A percentile compares a stretch with the other conserved stretches of the same genome.
Conservation (phyloP, 129 eudicot genomes). For the Chrysanthemum seticuspe region DNA sequence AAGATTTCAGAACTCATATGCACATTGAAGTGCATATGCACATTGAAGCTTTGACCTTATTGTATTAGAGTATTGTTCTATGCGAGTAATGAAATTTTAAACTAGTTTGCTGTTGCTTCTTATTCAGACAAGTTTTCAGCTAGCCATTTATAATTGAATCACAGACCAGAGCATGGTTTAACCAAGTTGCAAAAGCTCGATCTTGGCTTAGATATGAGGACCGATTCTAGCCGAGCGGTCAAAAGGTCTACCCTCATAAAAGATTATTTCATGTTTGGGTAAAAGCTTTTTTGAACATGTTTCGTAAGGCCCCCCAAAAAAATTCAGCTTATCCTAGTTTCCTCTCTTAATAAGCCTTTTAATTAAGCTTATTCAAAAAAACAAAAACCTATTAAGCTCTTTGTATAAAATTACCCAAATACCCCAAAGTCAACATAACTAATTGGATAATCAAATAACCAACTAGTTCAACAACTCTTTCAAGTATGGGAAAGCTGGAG, state of each 20-base stretch:
- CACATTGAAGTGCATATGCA: conserved; percentile 27
- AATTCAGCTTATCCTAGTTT: too few species aligned
- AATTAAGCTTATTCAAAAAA: not conserved
- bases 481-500: not conserved
- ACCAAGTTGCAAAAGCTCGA: too few species aligned
- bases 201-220: too few species aligned
- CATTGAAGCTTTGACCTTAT: not conserved
- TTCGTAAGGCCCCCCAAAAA: too few species aligned
- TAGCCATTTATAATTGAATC: too few species aligned
- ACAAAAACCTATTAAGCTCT: not conserved
- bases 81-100: conserved; percentile 5
- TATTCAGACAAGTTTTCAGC: not conserved
- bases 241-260: too few species aligned
- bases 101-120: not conserved
- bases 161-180: too few species aligned
- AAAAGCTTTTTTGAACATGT: too few species aligned
- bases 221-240: too few species aligned
- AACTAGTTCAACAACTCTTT: not conserved
- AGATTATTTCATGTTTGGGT: too few species aligned
- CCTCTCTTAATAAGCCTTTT: not conserved
- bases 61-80: conserved; percentile 10
- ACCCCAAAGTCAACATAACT: not conserved
- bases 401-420: not conserved
- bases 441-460: not conserved
- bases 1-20: conserved; percentile 8